Conservation (phyloP, 768 basidiomycete genomes). For the Leccinum rimulosum region DNA sequence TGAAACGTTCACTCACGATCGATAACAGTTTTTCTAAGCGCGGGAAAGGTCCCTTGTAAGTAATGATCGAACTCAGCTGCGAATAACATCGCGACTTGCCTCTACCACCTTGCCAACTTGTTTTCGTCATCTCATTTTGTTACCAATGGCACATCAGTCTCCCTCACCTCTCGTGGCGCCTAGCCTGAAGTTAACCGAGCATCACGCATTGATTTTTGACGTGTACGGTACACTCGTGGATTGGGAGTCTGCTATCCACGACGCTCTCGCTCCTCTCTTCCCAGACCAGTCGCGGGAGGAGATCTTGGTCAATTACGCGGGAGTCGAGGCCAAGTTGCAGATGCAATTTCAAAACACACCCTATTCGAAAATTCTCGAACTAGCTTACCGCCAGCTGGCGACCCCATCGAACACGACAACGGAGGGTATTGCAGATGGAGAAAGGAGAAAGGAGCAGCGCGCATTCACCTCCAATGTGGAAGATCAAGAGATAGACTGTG, state of each 20-base stretch:
- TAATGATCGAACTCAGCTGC: not conserved
- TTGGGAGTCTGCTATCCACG: slow-evolving; percentile 70
- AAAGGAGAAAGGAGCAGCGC: slow-evolving; percentile 19
- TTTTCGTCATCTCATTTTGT: not conserved
- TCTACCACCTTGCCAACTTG: not conserved
- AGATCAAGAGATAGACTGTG: not conserved
- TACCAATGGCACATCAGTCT: slow-evolving; percentile 20
- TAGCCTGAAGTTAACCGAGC: slow-evolving; percentile 14
- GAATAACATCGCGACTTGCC: not conserved
- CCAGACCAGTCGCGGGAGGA: slow-evolving; percentile 31
- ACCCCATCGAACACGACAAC: slow-evolving; percentile 36
- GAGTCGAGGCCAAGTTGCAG: slow-evolving; percentile 57
- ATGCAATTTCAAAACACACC: slow-evolving; percentile 53
- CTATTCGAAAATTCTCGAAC: slow-evolving; percentile 59
- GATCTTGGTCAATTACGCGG: slow-evolving; percentile 48
- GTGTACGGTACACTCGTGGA: slow-evolving; percentile 77
- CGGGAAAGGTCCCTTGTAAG: not conserved
- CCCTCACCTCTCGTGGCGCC: slow-evolving; percentile 3
- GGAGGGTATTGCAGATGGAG: slow-evolving; percentile 29
- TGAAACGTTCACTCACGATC: not conserved
- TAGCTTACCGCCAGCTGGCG: slow-evolving; percentile 33
- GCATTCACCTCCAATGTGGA: slow-evolving; percentile 5
- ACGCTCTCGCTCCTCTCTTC: slow-evolving; percentile 37
- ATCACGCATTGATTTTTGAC: slow-evolving; percentile 60
- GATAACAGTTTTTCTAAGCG: not conserved